Evolutionary conservation across 495 filamentous ascomycete species (phyloP).

Genomic region (Hypoxylon cercidicola): DNA sequence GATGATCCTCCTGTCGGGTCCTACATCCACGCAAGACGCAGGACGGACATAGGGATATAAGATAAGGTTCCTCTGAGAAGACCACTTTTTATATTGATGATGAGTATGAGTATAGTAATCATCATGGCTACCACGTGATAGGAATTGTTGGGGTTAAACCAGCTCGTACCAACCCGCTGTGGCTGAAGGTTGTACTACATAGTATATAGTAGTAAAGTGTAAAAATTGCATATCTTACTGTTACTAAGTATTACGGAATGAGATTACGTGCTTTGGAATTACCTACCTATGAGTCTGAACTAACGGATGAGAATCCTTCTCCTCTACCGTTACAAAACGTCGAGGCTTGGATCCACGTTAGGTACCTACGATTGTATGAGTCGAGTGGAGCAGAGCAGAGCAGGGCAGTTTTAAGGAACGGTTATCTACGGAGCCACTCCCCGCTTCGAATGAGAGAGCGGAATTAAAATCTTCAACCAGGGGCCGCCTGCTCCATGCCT

Average conservation of each 20-base stretch:
- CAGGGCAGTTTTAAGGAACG: constrained; percentile 13
- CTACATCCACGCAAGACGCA: not conserved
- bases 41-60: not conserved
- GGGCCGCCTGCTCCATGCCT: constrained; percentile 29
- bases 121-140: constrained; percentile 19
- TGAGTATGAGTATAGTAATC: constrained; percentile 12
- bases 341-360: not conserved
- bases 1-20: constrained; percentile 18
- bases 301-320: not conserved
- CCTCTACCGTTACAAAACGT: not conserved
- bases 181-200: too few species aligned
- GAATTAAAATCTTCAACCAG: constrained; percentile 21
- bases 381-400: not conserved
- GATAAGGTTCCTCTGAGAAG: not conserved
- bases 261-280: not conserved
- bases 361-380: not conserved
- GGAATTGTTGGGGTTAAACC: not conserved
- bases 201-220: too few species aligned
- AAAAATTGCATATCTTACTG: too few species aligned
- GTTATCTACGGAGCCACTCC: constrained; percentile 10
- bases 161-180: too few species aligned
- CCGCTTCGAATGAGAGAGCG: constrained; percentile 1
- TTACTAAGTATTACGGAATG: not conserved
- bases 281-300: too few species aligned
- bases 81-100: constrained; percentile 4